These are phyloP conservation scores for Termitomyces sp. DNA, from an alignment of 1,284 basidiomycete genomes.

Conservation along the genomic window DNA sequence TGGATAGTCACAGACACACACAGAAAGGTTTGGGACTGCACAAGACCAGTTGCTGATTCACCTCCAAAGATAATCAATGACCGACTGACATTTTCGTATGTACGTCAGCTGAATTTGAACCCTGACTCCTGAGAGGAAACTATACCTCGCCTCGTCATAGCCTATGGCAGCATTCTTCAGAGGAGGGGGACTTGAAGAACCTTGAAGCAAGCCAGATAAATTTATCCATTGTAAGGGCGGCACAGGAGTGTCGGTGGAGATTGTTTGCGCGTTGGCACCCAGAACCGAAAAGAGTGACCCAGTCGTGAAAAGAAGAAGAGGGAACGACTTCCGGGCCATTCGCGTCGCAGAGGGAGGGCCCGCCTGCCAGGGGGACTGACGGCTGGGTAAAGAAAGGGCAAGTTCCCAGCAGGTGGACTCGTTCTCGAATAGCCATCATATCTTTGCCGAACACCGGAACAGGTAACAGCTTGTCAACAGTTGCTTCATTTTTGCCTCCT, in stretches of 20 bases:
- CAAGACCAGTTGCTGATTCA: conserved; percentile 58
- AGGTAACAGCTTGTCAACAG: conserved; percentile 10
- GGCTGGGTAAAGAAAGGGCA: conserved; percentile 8
- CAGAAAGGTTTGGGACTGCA: conserved; percentile 64
- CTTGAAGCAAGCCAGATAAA: conserved; percentile 49
- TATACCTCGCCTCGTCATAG: conserved; percentile 47
- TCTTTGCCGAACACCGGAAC: conserved; percentile 8
- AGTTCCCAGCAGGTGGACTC: conserved; percentile 7
- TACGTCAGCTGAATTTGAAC: conserved; percentile 18
- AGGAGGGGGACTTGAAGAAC: conserved; percentile 52
- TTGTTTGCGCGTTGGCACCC: conserved; percentile 28
- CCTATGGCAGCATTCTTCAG: conserved; percentile 70
- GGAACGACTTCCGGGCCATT: conserved; percentile 19
- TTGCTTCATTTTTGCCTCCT: neutral
- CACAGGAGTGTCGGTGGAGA: conserved; percentile 34
- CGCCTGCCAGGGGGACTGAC: conserved; percentile 13
- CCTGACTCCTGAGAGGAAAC: conserved; percentile 18
- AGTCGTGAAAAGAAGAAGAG: conserved; percentile 9
- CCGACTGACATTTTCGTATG: conserved; percentile 26
- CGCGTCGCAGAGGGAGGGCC: conserved; percentile 11
- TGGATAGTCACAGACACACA: conserved; percentile 29
- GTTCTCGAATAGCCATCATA: conserved; percentile 12
- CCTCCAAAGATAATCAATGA: conserved; percentile 72
- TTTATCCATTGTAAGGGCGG: conserved; percentile 74
- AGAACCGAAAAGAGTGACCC: conserved; percentile 9